Percentiles rank a stretch among this genome's conserved stretches.
These are phyloP conservation scores for Colletotrichum sp. DNA, from an alignment of 2,329 filamentous ascomycete genomes.

Conservation along the genomic window DNA sequence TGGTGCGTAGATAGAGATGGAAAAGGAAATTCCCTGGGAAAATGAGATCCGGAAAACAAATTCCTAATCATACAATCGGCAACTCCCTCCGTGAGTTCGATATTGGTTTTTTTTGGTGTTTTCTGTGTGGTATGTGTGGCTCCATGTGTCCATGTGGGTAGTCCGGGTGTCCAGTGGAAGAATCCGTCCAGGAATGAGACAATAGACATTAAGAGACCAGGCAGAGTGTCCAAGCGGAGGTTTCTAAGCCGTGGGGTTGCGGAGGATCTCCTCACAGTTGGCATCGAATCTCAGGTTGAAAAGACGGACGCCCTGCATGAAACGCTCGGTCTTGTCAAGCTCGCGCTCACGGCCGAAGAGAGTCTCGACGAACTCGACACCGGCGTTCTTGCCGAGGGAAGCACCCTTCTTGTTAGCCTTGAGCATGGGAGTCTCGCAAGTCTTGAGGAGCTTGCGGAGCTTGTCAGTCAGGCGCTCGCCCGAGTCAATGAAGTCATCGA, in stretches of 20 bases:
- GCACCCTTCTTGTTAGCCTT: slow-evolving; percentile 74
- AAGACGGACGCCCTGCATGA: slow-evolving; percentile 86
- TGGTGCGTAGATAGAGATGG: not conserved
- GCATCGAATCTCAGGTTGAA: slow-evolving; percentile 96
- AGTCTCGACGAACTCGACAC: slow-evolving; percentile 93
- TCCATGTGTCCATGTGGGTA: not conserved
- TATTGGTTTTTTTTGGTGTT: slow-evolving; percentile 13
- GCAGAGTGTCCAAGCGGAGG: not conserved
- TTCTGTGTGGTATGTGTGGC: not conserved
- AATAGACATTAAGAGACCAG: slow-evolving; percentile 20
- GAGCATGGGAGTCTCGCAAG: slow-evolving; percentile 95
- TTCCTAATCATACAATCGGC: slow-evolving; percentile 23
- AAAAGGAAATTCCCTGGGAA: slow-evolving; percentile 16
- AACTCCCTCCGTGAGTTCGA: slow-evolving; percentile 15
- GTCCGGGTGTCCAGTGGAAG: not conserved
- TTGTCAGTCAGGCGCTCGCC: slow-evolving; percentile 87
- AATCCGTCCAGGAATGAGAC: not conserved
- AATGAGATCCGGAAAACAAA: slow-evolving; percentile 14
- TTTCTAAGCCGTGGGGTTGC: slow-evolving; percentile 52
- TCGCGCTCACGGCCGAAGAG: slow-evolving; percentile 93
- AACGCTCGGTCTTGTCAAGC: slow-evolving; percentile 85
- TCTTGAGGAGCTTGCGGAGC: slow-evolving; percentile 85
- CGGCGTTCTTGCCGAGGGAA: slow-evolving; percentile 88
- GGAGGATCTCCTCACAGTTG: slow-evolving; percentile 91
- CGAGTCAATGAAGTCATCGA: slow-evolving; percentile 89